These are phyloP conservation scores for Inga leiocalycina DNA, from an alignment of 306 rosid species.

Conservation along the genomic window DNA sequence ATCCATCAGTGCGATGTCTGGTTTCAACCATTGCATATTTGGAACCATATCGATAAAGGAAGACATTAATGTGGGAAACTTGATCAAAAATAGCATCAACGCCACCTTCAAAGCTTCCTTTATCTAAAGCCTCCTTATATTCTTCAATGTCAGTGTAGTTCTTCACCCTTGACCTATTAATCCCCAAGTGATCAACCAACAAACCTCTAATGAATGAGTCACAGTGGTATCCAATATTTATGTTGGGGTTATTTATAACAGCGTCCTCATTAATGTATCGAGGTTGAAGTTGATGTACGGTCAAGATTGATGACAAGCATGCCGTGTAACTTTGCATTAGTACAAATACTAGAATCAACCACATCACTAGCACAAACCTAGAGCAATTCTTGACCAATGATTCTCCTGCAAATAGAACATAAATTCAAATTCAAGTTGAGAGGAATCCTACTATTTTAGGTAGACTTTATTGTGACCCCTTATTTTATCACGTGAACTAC, in stretches of 20 bases:
- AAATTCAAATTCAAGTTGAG: too few species aligned
- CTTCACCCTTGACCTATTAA: not conserved
- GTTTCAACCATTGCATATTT: conserved; percentile 14
- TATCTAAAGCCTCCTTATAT: conserved; percentile 25
- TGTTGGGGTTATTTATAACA: not conserved
- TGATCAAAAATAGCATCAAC: conserved; percentile 37
- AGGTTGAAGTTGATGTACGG: conserved; percentile 14
- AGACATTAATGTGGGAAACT: conserved; percentile 28
- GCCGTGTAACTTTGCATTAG: conserved; percentile 34
- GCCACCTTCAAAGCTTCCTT: conserved; percentile 35
- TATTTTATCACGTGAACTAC: too few species aligned
- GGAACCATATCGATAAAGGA: conserved; percentile 27
- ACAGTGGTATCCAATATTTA: not conserved
- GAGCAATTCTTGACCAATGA: conserved; percentile 18
- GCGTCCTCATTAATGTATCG: not conserved
- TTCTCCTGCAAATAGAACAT: not conserved
- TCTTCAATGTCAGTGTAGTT: not conserved
- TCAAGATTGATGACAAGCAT: conserved; percentile 20
- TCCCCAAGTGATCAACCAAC: too few species aligned
- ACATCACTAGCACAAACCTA: conserved; percentile 20
- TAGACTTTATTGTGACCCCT: too few species aligned
- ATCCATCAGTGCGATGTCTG: conserved; percentile 20
- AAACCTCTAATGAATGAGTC: not conserved
- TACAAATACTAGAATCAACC: conserved; percentile 10
- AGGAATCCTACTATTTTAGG: too few species aligned